Percentiles rank a stretch among this genome's conserved stretches.
Evolutionary conservation across 2,329 filamentous ascomycete genomes (phyloP).

Genomic region (Pseudogymnoascus sp.): DNA sequence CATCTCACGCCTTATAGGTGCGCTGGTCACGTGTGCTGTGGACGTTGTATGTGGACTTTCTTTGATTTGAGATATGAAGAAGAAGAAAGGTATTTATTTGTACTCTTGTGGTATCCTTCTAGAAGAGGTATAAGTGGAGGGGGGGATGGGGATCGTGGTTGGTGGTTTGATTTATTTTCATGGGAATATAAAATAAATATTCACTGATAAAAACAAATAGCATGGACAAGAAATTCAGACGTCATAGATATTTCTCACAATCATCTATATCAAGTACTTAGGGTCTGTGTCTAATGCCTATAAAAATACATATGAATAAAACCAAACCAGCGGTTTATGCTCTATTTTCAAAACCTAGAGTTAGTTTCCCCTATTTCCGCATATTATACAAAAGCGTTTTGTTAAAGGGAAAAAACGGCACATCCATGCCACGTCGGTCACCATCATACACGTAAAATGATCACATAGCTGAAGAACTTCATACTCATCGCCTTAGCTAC

Average conservation of each 20-base stretch:
- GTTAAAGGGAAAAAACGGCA: not conserved
- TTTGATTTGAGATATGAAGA: not conserved
- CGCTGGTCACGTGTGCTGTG: not conserved
- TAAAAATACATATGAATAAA: not conserved
- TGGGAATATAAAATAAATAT: not conserved
- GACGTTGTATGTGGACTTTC: not conserved
- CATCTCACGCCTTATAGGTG: constrained; percentile 3
- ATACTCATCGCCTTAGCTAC: not conserved
- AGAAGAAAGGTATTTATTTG: not conserved
- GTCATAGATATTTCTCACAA: not conserved
- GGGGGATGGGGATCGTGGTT: too few species aligned
- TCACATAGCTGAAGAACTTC: not conserved
- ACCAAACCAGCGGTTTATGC: not conserved
- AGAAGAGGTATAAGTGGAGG: not conserved
- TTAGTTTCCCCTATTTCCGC: not conserved
- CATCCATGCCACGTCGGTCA: not conserved
- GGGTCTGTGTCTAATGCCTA: not conserved
- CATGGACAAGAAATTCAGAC: not conserved
- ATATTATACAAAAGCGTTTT: not conserved
- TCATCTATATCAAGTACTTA: not conserved
- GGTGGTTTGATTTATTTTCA: not conserved
- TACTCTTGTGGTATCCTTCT: not conserved
- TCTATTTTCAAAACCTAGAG: not conserved
- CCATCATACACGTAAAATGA: not conserved
- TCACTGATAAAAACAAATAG: not conserved